Percentiles rank a stretch among this genome's conserved stretches.
These are phyloP conservation scores for Xylariaceae sp. DNA, from an alignment of 2,329 filamentous ascomycete species.

Conservation along the genomic window DNA sequence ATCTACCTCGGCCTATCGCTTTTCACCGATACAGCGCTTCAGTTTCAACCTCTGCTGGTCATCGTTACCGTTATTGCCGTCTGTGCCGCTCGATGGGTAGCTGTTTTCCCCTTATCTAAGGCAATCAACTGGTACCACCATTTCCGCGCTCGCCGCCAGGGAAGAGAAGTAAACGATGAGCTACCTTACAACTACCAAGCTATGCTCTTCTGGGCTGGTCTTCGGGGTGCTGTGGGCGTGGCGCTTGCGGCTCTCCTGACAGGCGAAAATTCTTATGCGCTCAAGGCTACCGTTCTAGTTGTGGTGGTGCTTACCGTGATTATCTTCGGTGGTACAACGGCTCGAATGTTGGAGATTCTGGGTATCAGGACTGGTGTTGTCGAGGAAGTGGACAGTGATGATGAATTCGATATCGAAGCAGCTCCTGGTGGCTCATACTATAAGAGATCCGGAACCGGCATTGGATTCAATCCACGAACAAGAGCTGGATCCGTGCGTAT, in stretches of 20 bases:
- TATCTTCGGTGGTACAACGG: slow-evolving; percentile 96
- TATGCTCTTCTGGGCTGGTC: slow-evolving; percentile 99
- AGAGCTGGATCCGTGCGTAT: slow-evolving; percentile 58
- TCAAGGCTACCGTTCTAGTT: slow-evolving; percentile 93
- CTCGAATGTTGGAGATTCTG: slow-evolving; percentile 94
- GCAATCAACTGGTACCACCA: slow-evolving; percentile 90
- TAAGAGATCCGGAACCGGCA: slow-evolving; percentile 71
- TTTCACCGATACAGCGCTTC: slow-evolving; percentile 83
- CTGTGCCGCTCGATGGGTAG: slow-evolving; percentile 85
- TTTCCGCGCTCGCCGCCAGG: slow-evolving; percentile 74
- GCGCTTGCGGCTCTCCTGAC: slow-evolving; percentile 85
- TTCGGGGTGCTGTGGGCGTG: slow-evolving; percentile 92
- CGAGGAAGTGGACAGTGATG: slow-evolving; percentile 94
- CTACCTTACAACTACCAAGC: slow-evolving; percentile 92
- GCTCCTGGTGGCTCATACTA: slow-evolving; percentile 70
- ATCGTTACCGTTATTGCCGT: slow-evolving; percentile 89
- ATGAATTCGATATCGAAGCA: slow-evolving; percentile 94
- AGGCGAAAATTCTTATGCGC: slow-evolving; percentile 74
- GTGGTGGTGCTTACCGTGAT: slow-evolving; percentile 97
- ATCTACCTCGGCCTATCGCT: slow-evolving; percentile 95
- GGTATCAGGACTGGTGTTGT: slow-evolving; percentile 96
- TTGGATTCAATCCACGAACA: slow-evolving; percentile 71
- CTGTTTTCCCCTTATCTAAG: slow-evolving; percentile 87
- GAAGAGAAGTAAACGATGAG: slow-evolving; percentile 75
- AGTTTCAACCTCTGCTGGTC: slow-evolving; percentile 93